phyloP scores from a whole-genome alignment of 2,329 filamentous ascomycete species.

The Scortechinia acanthostroma region DNA sequence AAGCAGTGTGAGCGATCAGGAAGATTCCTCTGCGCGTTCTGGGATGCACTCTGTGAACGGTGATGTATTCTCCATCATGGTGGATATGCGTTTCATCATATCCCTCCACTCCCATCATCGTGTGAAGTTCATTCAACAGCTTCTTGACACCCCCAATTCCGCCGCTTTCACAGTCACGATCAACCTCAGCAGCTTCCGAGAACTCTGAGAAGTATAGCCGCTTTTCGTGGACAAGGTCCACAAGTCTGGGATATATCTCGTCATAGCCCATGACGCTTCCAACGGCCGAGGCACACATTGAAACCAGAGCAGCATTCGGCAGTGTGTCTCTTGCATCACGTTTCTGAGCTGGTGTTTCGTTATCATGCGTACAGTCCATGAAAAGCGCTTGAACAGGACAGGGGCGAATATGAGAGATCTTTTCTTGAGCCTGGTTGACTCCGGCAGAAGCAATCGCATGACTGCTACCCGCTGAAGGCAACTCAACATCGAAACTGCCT shows the following conservation, averaged over 20 bases:
- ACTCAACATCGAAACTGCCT: constrained; percentile 92
- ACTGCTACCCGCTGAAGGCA: constrained; percentile 38
- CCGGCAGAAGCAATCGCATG: constrained; percentile 16
- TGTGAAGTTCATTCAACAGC: constrained; percentile 88
- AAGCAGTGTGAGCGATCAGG: constrained; percentile 90
- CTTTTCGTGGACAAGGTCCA: constrained; percentile 89
- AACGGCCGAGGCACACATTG: constrained; percentile 89
- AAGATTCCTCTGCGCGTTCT: constrained; percentile 90
- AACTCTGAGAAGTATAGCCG: constrained; percentile 74
- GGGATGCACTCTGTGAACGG: constrained; percentile 89
- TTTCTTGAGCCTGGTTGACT: constrained; percentile 40
- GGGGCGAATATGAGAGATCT: constrained; percentile 76
- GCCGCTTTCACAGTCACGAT: constrained; percentile 63
- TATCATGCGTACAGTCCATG: constrained; percentile 99
- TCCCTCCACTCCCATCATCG: constrained; percentile 86
- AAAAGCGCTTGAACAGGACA: constrained; percentile 87
- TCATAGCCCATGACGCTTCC: constrained; percentile 98
- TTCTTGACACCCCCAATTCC: constrained; percentile 90
- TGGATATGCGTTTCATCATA: constrained; percentile 96
- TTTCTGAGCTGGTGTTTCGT: constrained; percentile 92
- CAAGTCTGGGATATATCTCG: constrained; percentile 84
- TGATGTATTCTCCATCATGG: constrained; percentile 92
- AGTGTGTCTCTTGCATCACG: constrained; percentile 88
- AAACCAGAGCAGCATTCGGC: constrained; percentile 85
- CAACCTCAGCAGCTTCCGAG: constrained; percentile 51